Percentiles rank a stretch among this genome's conserved stretches.
phyloP scores from a whole-genome alignment of 164 flowering plant species.

The Annona squamosa region DNA sequence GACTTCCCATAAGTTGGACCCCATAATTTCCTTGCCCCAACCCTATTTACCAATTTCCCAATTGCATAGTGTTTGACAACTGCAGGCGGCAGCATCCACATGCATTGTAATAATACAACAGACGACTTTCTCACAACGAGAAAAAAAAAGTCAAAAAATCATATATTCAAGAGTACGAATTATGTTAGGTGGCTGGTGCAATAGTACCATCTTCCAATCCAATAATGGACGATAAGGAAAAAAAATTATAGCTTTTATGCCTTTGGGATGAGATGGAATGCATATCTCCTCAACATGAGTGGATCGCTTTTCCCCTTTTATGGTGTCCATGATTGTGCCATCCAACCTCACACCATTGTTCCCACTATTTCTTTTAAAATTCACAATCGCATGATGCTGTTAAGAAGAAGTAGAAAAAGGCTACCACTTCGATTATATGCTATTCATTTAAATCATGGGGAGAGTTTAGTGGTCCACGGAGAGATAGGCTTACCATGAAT shows the following conservation, averaged over 20 bases:
- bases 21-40: too few species aligned
- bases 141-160: not conserved
- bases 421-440: slow-evolving; percentile 3
- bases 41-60: too few species aligned
- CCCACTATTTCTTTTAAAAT: slow-evolving; percentile 1
- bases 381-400: not conserved
- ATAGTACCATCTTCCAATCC: not conserved
- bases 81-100: not conserved
- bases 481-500: too few species aligned
- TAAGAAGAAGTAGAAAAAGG: not conserved
- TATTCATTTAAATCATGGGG: slow-evolving; percentile 5
- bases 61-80: too few species aligned
- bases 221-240: not conserved
- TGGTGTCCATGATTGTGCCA: slow-evolving; percentile 11
- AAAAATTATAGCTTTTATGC: not conserved
- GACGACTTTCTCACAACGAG: not conserved
- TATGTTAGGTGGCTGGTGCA: not conserved
- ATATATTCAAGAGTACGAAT: not conserved
- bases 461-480: not conserved
- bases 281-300: not conserved
- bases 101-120: not conserved
- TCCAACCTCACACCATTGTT: not conserved
- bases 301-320: slow-evolving; percentile 11
- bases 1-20: too few species aligned
- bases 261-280: not conserved